Evolutionary conservation across 164 flowering plant species (phyloP).

Genomic region (Chimonanthus praecox): DNA sequence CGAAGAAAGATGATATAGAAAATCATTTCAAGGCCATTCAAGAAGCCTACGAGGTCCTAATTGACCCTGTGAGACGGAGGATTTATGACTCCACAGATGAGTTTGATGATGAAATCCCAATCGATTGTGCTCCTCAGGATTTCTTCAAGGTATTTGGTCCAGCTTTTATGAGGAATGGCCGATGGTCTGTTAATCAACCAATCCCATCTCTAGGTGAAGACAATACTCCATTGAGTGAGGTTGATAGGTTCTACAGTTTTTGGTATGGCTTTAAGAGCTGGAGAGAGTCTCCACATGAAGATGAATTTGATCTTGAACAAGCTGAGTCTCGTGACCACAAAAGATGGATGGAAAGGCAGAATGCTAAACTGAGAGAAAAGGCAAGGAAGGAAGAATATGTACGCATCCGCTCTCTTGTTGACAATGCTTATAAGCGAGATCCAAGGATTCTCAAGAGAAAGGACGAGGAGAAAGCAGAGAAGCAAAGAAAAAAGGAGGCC

Average conservation of each 20-base stretch:
- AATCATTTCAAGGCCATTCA: slow-evolving; percentile 77
- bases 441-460: slow-evolving; percentile 72
- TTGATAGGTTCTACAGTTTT: slow-evolving; percentile 70
- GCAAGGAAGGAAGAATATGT: slow-evolving; percentile 86
- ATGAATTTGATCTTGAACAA: slow-evolving; percentile 89
- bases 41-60: slow-evolving; percentile 80
- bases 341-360: slow-evolving; percentile 98
- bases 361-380: slow-evolving; percentile 79
- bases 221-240: slow-evolving; percentile 47
- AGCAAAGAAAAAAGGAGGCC: slow-evolving; percentile 71
- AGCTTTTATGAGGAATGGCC: slow-evolving; percentile 87
- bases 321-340: slow-evolving; percentile 94
- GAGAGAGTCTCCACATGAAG: slow-evolving; percentile 94
- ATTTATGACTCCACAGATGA: slow-evolving; percentile 94
- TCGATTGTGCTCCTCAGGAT: slow-evolving; percentile 81
- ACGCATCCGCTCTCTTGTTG: slow-evolving; percentile 74
- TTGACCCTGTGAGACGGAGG: slow-evolving; percentile 84
- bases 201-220: slow-evolving; percentile 75
- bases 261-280: slow-evolving; percentile 92
- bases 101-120: slow-evolving; percentile 87
- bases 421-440: slow-evolving; percentile 85
- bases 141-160: slow-evolving; percentile 91
- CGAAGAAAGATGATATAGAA: slow-evolving; percentile 88
- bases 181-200: slow-evolving; percentile 81
- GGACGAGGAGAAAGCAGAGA: slow-evolving; percentile 77